These are phyloP conservation scores for Heliamphora pulchella DNA, from an alignment of 179 eudicot species.

Conservation along the genomic window DNA sequence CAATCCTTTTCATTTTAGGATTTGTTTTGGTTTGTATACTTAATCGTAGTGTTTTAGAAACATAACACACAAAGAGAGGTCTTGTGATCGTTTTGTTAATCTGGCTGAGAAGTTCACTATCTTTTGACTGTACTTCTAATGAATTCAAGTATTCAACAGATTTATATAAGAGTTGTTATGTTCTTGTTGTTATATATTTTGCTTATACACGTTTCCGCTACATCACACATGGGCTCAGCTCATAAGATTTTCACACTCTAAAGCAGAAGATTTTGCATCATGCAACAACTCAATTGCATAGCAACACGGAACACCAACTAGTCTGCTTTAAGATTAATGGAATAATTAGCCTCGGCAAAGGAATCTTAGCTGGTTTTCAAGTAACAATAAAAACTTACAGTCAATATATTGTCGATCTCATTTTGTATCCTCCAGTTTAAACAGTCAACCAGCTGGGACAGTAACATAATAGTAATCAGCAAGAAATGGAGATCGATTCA, in stretches of 20 bases:
- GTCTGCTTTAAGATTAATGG: background rate
- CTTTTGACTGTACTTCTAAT: too few relatives aligned
- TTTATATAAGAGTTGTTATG: too few relatives aligned
- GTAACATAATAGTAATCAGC: constrained; percentile 4
- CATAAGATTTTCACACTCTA: background rate
- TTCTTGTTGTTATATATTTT: too few relatives aligned
- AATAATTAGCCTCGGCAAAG: background rate
- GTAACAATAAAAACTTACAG: constrained; percentile 43
- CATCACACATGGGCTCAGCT: background rate
- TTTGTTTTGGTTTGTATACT: too few relatives aligned
- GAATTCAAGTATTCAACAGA: too few relatives aligned
- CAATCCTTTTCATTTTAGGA: too few relatives aligned
- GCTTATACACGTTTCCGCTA: too few relatives aligned
- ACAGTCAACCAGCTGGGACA: constrained; percentile 68
- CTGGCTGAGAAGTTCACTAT: too few relatives aligned
- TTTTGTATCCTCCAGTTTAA: constrained; percentile 89
- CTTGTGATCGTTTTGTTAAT: too few relatives aligned
- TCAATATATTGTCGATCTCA: constrained; percentile 73
- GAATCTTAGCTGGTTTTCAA: constrained; percentile 5
- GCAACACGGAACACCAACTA: background rate
- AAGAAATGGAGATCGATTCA: constrained; percentile 5
- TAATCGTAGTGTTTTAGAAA: too few relatives aligned
- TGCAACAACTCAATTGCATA: background rate
- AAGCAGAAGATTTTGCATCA: background rate
- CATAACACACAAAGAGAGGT: too few relatives aligned